Percentiles rank a stretch among this genome's conserved stretches.
phyloP scores from a whole-genome alignment of 2,329 filamentous ascomycete genomes.

The Penicillium verrucosum region DNA sequence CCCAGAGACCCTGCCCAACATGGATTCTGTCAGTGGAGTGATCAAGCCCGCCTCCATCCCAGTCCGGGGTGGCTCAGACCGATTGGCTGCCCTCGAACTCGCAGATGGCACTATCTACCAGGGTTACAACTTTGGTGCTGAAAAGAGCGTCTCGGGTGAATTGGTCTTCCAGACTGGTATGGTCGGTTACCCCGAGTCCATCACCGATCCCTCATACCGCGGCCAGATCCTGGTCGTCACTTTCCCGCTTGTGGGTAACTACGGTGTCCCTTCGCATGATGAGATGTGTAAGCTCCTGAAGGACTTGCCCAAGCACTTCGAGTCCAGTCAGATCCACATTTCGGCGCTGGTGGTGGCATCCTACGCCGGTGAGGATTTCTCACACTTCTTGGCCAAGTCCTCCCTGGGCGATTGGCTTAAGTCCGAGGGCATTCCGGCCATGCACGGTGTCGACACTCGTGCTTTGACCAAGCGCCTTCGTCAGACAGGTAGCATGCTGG shows the following conservation, averaged over 20 bases:
- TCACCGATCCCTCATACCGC: conserved; percentile 83
- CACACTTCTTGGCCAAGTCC: conserved; percentile 85
- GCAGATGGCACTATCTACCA: conserved; percentile 88
- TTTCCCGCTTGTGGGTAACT: conserved; percentile 94
- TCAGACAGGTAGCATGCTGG: conserved; percentile 93
- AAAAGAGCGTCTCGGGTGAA: conserved; percentile 92
- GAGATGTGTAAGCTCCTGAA: conserved; percentile 78
- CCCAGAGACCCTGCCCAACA: conserved; percentile 30
- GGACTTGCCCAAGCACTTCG: conserved; percentile 87
- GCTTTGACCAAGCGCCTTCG: conserved; percentile 92
- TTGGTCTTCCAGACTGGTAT: conserved; percentile 99
- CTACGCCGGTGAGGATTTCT: conserved; percentile 92
- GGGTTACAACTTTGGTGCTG: conserved; percentile 92
- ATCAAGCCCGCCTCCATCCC: conserved; percentile 61
- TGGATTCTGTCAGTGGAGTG: conserved; percentile 34
- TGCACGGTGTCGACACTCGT: conserved; percentile 92
- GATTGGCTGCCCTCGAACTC: conserved; percentile 81
- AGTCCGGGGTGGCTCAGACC: conserved; percentile 52
- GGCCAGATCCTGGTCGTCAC: conserved; percentile 96
- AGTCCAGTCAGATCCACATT: conserved; percentile 88
- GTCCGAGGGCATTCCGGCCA: conserved; percentile 88
- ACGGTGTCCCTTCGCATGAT: conserved; percentile 88
- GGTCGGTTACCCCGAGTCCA: conserved; percentile 96
- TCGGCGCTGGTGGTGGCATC: conserved; percentile 86
- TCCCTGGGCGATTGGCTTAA: conserved; percentile 94